Evolutionary conservation across 2,329 filamentous ascomycete species (phyloP).

Genomic region (Fusarium avenaceum): DNA sequence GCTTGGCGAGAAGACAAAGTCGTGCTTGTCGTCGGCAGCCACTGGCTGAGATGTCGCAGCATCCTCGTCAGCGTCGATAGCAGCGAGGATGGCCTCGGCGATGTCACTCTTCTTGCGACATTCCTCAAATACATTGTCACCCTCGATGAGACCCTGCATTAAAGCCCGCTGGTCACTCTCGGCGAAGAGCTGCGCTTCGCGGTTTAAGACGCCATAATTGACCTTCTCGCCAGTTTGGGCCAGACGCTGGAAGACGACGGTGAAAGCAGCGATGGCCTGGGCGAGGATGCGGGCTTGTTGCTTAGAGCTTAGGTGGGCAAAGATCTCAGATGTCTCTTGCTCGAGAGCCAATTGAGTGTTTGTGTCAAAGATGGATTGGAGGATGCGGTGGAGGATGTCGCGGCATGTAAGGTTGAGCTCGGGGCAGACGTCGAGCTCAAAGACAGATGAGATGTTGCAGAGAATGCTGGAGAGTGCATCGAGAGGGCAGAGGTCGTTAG

Average conservation of each 20-base stretch:
- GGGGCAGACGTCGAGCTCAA: constrained; percentile 43
- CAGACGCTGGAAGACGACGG: constrained; percentile 45
- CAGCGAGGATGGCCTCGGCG: constrained; percentile 43
- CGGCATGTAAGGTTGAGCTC: constrained; percentile 46
- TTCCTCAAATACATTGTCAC: constrained; percentile 44
- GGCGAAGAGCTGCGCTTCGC: constrained; percentile 47
- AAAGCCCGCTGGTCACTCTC: constrained; percentile 48
- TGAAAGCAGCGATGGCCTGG: constrained; percentile 46
- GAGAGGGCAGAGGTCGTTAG: constrained; percentile 45
- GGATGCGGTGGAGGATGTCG: constrained; percentile 46
- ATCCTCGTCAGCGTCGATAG: constrained; percentile 48
- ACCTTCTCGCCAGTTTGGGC: constrained; percentile 44
- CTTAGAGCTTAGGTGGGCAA: constrained; percentile 42
- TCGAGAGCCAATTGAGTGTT: constrained; percentile 46
- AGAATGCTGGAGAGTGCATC: constrained; percentile 44
- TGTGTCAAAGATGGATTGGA: constrained; percentile 49
- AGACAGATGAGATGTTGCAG: constrained; percentile 41
- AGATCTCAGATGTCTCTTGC: constrained; percentile 48
- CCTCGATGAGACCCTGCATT: constrained; percentile 47
- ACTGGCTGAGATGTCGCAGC: constrained; percentile 44
- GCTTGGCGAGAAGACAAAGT: constrained; percentile 43
- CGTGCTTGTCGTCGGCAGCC: constrained; percentile 44
- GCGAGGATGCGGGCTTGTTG: constrained; percentile 47
- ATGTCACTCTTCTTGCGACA: constrained; percentile 40
- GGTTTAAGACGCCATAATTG: constrained; percentile 46